These are phyloP conservation scores for Neonectria coccinea DNA, from an alignment of 2,329 filamentous ascomycete species.

Conservation along the genomic window DNA sequence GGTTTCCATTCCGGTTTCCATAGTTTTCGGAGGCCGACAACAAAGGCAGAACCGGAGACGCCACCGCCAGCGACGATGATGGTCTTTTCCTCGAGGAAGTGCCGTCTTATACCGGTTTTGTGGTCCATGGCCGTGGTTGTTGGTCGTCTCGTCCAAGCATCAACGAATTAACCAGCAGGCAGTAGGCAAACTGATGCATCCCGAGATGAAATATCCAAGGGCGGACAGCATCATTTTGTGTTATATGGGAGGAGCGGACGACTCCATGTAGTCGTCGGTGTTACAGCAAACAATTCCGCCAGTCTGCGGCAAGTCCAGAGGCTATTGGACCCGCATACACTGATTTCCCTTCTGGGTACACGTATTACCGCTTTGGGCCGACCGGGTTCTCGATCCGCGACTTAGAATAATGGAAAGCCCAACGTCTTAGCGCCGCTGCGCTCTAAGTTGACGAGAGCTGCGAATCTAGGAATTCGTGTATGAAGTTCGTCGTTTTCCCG, in stretches of 20 bases:
- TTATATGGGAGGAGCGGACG: conserved; percentile 14
- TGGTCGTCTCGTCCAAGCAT: not conserved
- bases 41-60: conserved; percentile 58
- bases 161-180: not conserved
- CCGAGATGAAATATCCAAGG: not conserved
- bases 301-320: conserved; percentile 9
- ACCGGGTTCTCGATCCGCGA: conserved; percentile 1
- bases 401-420: not conserved
- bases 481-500: not conserved
- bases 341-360: conserved; percentile 41
- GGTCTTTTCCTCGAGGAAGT: conserved; percentile 54
- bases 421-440: not conserved
- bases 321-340: conserved; percentile 39
- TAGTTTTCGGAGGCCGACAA: conserved; percentile 52
- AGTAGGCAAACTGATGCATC: not conserved
- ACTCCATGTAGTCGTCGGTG: not conserved
- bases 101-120: conserved; percentile 27
- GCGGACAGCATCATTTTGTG: not conserved
- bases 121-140: conserved; percentile 30
- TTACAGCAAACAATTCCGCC: conserved; percentile 7
- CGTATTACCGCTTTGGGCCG: conserved; percentile 38
- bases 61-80: conserved; percentile 59
- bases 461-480: conserved; percentile 16
- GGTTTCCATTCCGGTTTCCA: conserved; percentile 49
- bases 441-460: not conserved